Evolutionary conservation across 495 filamentous ascomycete genomes (phyloP).

Genomic region (Aspergillus coremiiformis): DNA sequence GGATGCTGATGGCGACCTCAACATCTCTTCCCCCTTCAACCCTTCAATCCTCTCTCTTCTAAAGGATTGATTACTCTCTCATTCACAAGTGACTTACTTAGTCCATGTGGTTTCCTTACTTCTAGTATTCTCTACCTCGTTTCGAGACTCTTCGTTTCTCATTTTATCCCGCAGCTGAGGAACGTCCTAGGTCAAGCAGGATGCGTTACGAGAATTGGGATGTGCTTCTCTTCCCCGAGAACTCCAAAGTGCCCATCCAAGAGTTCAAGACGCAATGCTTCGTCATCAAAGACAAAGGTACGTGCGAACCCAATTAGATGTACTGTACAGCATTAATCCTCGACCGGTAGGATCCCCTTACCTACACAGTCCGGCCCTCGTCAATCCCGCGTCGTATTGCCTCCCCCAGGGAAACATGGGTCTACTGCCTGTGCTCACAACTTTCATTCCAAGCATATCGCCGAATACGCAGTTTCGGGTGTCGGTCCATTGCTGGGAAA

Average conservation of each 20-base stretch:
- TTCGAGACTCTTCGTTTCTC: slow-evolving; percentile 14
- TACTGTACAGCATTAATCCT: neutral
- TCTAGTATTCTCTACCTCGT: slow-evolving; percentile 12
- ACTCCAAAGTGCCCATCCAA: slow-evolving; percentile 61
- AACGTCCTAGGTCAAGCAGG: slow-evolving; percentile 2
- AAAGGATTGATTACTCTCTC: neutral
- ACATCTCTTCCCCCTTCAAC: neutral
- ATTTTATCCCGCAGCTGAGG: slow-evolving; percentile 8
- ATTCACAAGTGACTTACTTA: neutral
- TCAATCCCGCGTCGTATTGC: slow-evolving; percentile 21
- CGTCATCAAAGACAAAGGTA: slow-evolving; percentile 60
- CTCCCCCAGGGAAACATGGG: slow-evolving; percentile 27
- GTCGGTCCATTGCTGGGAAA: slow-evolving; percentile 77
- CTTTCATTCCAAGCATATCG: slow-evolving; percentile 64
- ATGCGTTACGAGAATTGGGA: slow-evolving; percentile 90
- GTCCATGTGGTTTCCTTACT: slow-evolving; percentile 6
- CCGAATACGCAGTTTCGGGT: slow-evolving; percentile 58
- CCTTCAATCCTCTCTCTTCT: neutral
- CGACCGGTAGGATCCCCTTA: slow-evolving; percentile 27
- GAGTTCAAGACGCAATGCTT: slow-evolving; percentile 84
- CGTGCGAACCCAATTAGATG: slow-evolving; percentile 10
- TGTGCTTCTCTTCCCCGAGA: slow-evolving; percentile 67
- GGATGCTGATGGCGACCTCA: neutral
- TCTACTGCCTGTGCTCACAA: slow-evolving; percentile 62
- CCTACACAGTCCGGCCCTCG: slow-evolving; percentile 25